These are phyloP conservation scores for Filobasidium wieringae DNA, from an alignment of 768 basidiomycete species.

Conservation along the genomic window DNA sequence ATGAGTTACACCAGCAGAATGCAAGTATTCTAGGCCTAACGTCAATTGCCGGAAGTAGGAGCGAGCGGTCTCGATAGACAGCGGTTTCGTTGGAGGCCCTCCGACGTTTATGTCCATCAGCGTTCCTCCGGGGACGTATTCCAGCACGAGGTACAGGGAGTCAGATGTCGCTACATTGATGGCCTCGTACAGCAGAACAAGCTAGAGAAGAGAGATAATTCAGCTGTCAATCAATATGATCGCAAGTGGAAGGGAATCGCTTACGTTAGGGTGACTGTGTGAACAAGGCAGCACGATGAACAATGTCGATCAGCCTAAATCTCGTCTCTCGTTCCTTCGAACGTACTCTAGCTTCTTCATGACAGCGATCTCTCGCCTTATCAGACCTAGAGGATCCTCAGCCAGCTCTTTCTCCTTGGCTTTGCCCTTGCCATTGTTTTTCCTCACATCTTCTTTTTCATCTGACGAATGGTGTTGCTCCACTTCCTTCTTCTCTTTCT, in stretches of 20 bases:
- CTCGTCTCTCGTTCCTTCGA: not conserved
- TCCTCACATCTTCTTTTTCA: too few species aligned
- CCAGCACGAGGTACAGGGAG: conserved; percentile 38
- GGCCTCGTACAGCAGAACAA: conserved; percentile 38
- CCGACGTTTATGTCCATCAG: conserved; percentile 32
- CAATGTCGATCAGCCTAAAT: conserved; percentile 7
- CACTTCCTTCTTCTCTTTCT: not conserved
- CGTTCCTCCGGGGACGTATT: conserved; percentile 38
- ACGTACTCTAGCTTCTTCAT: conserved; percentile 41
- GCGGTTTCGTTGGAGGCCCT: conserved; percentile 15
- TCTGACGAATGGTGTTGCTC: too few species aligned
- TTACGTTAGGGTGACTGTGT: conserved; percentile 37
- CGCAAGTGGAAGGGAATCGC: not conserved
- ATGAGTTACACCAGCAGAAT: conserved; percentile 37
- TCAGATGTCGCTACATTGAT: conserved; percentile 38
- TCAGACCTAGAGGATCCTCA: conserved; percentile 34
- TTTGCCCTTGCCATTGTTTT: not conserved
- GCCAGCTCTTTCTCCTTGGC: conserved; percentile 8
- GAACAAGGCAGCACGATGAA: not conserved
- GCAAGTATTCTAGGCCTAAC: conserved; percentile 38
- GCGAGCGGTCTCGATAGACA: conserved; percentile 19
- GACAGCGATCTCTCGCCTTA: conserved; percentile 37
- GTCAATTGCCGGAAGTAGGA: conserved; percentile 37
- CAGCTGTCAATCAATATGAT: not conserved
- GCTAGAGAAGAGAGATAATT: conserved; percentile 17